Evolutionary conservation across 164 flowering plant species (phyloP).

Genomic region (Hamamelis virginiana): DNA sequence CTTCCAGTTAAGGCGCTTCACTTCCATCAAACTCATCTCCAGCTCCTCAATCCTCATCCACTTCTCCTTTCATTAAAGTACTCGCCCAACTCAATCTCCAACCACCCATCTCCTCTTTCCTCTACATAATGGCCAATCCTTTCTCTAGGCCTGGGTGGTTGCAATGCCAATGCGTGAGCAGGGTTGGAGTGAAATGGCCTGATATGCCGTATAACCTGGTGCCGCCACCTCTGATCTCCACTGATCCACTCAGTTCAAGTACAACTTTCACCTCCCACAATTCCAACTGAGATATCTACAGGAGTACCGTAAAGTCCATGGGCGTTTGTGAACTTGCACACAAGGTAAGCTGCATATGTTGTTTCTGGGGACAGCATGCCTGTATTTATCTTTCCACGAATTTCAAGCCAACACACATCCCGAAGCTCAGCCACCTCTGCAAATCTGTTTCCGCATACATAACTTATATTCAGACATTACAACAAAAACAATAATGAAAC

Average conservation of each 20-base stretch:
- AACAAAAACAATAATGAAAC: too few species aligned
- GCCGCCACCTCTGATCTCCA: neutral
- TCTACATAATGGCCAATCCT: conserved; percentile 18
- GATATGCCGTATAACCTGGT: too few species aligned
- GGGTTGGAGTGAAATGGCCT: too few species aligned
- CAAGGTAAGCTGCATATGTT: too few species aligned
- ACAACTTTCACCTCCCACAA: conserved; percentile 10
- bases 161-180: too few species aligned
- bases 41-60: conserved; percentile 40
- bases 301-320: conserved; percentile 10
- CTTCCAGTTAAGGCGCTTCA: conserved; percentile 39
- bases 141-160: too few species aligned
- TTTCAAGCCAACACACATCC: conserved; percentile 30
- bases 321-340: conserved; percentile 10
- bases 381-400: conserved; percentile 18
- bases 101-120: conserved; percentile 53
- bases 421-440: too few species aligned
- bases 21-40: conserved; percentile 43
- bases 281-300: conserved; percentile 20
- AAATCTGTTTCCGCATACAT: conserved; percentile 29
- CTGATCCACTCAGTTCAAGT: conserved; percentile 10
- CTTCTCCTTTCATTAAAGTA: conserved; percentile 27
- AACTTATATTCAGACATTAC: too few species aligned
- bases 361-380: too few species aligned
- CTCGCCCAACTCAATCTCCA: conserved; percentile 60